Base-by-base conservation (phyloP, 2,329 filamentous ascomycete species). In the Epichloe coenophiala region DNA sequence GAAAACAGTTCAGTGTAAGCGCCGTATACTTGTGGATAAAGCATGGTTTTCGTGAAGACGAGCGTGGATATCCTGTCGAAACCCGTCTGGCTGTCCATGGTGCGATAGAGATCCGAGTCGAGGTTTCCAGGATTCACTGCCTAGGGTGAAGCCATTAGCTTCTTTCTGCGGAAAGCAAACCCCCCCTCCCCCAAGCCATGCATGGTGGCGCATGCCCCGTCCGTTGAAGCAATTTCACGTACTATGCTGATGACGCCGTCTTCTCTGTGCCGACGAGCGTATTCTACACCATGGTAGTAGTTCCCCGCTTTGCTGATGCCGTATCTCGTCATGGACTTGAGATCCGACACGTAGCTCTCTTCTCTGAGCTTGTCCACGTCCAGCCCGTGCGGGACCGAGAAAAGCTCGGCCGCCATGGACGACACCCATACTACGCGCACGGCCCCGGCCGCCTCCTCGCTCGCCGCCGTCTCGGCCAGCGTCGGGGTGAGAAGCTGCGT, bases 1-100 rank as follows among this genome's bases (percentile, higher is more conserved):
- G 72, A 68, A 52, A 68, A 78, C 1, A 77, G 55, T 52, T 72
- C 66, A 0, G 74, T 74, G 56, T 74, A 76, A 0, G 71, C 73
- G 0, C 73, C 75, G 31, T 66, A 59, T 11, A 66, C 50, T 0
- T 60, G 17, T 17, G 52, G 49, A 0, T 65, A 61, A 31, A 31
- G 27, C 27, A 31, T 31, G 27, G 8, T 11, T 4, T 31, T 31
- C 3, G 8, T 31, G 8, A 31, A 31, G 3, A 31, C 27, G 27
- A 11, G 27, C 27, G 3, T 31, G 0, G 8, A 31, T 11, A 31
- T 9, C 8, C 27, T 4, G 27, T 9, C 27, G 27, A 31, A 31
- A 4, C 8, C 27, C 27, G 27, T 31, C 27, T 31, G 27, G 27
- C 8, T 31, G 2, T 57, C 56, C 48, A 61, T 58, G 1, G 56